Evolutionary conservation across 805 yeast genomes (phyloP).

Genomic region (Sugiyamaella valdiviana): DNA sequence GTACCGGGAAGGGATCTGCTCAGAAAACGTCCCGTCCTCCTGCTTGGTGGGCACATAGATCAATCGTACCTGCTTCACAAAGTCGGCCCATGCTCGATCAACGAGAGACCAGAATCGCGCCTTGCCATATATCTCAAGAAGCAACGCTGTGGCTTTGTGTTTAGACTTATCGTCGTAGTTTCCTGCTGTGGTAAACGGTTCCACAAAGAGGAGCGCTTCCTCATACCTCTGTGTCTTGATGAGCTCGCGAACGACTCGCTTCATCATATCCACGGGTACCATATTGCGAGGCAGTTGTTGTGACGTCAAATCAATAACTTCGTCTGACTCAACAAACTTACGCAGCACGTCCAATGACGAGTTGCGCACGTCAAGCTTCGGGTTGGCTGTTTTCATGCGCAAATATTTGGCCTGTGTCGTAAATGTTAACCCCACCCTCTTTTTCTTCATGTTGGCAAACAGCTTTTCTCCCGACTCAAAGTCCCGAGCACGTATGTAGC

Average conservation of each 20-base stretch:
- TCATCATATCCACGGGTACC: conserved; percentile 23
- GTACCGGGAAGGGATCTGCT: conserved; percentile 8
- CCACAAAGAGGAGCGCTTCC: conserved; percentile 22
- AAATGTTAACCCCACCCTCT: conserved; percentile 19
- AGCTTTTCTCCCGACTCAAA: conserved; percentile 14
- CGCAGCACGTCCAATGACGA: conserved; percentile 13
- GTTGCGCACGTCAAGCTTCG: not conserved
- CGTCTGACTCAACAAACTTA: conserved; percentile 13
- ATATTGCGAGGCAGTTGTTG: conserved; percentile 24
- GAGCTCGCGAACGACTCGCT: conserved; percentile 20
- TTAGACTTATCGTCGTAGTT: not conserved
- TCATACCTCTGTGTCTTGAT: conserved; percentile 12
- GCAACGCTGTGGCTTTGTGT: conserved; percentile 1
- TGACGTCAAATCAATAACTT: conserved; percentile 24
- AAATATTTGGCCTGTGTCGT: conserved; percentile 23
- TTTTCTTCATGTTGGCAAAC: conserved; percentile 15
- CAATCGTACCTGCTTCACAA: not conserved
- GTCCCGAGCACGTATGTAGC: conserved; percentile 12
- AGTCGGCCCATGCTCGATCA: conserved; percentile 7
- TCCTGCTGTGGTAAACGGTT: conserved; percentile 3
- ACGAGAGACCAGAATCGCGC: conserved; percentile 11
- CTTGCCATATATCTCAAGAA: conserved; percentile 5
- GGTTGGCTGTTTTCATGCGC: conserved; percentile 9
- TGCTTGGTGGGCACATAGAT: conserved; percentile 1
- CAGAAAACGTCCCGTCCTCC: not conserved